Conservation (phyloP, 257 asterid species). For the Gardenia jasminoides region DNA sequence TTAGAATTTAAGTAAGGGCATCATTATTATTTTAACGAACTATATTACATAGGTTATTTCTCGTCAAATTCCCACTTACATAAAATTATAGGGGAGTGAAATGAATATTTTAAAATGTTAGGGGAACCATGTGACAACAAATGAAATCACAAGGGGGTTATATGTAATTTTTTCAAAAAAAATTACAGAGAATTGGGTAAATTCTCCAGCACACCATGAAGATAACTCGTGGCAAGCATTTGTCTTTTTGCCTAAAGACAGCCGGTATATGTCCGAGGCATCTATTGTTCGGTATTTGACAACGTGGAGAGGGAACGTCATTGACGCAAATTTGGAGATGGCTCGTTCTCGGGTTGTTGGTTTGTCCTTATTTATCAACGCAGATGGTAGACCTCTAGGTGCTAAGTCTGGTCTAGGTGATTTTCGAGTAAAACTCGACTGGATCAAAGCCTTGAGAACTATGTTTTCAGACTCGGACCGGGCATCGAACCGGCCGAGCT, state of each 20-base stretch:
- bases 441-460: slow-evolving; percentile 91
- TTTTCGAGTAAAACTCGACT: slow-evolving; percentile 71
- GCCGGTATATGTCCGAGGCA: slow-evolving; percentile 93
- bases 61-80: no score
- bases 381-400: slow-evolving; percentile 78
- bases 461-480: no score
- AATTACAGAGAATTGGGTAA: slow-evolving; percentile 98
- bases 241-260: slow-evolving; percentile 72
- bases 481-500: no score
- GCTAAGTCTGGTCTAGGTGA: slow-evolving; percentile 78
- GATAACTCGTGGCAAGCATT: slow-evolving; percentile 99
- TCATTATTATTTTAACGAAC: no score
- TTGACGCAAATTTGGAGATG: slow-evolving; percentile 85
- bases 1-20: no score
- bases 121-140: no score
- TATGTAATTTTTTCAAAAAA: no score
- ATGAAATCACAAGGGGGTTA: no score
- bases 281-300: slow-evolving; percentile 83
- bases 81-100: no score
- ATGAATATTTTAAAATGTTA: no score
- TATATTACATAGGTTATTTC: no score
- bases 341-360: slow-evolving; percentile 82
- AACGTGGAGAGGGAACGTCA: slow-evolving; percentile 93
- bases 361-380: slow-evolving; percentile 78
- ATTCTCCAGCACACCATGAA: slow-evolving; percentile 94